A percentile compares a stretch with the other conserved stretches of the same genome.
Evolutionary conservation across 2,329 filamentous ascomycete species (phyloP).

Genomic region (Fusarium tjaetaba): DNA sequence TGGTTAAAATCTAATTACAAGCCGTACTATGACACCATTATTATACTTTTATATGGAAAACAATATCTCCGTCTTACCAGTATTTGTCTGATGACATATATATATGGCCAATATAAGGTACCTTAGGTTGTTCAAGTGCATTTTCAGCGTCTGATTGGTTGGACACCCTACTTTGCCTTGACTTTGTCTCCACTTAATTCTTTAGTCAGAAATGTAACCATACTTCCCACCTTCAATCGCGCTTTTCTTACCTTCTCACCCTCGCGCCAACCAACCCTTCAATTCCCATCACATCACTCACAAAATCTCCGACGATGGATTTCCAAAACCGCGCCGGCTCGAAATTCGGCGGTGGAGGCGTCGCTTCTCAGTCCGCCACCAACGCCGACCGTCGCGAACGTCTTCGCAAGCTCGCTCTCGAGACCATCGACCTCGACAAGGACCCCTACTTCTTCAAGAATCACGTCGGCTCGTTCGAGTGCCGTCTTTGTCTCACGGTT

Average conservation of each 20-base stretch:
- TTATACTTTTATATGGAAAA: background rate
- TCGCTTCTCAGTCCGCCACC: slow-evolving; percentile 90
- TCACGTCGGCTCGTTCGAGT: slow-evolving; percentile 98
- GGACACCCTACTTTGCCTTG: background rate
- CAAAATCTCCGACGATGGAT: slow-evolving; percentile 61
- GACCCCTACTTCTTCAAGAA: slow-evolving; percentile 99
- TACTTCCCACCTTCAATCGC: slow-evolving; percentile 1
- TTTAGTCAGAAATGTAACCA: background rate
- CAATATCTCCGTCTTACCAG: background rate
- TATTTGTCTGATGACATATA: too few relatives aligned
- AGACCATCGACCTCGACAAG: slow-evolving; percentile 99
- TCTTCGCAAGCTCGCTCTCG: slow-evolving; percentile 95
- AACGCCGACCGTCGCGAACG: slow-evolving; percentile 98
- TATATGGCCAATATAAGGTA: background rate
- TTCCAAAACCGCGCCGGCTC: slow-evolving; percentile 94
- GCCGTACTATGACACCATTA: background rate
- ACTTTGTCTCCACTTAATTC: slow-evolving; percentile 7
- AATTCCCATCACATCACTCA: background rate
- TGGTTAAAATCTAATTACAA: slow-evolving; percentile 18
- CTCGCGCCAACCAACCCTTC: slow-evolving; percentile 18
- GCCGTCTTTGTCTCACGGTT: slow-evolving; percentile 93
- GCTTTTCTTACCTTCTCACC: slow-evolving; percentile 34
- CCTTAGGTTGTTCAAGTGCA: background rate
- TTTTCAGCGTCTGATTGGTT: slow-evolving; percentile 30
- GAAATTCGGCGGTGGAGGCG: slow-evolving; percentile 97